Base-by-base conservation (phyloP, 2,329 filamentous ascomycete genomes). In the Hortaea werneckii region DNA sequence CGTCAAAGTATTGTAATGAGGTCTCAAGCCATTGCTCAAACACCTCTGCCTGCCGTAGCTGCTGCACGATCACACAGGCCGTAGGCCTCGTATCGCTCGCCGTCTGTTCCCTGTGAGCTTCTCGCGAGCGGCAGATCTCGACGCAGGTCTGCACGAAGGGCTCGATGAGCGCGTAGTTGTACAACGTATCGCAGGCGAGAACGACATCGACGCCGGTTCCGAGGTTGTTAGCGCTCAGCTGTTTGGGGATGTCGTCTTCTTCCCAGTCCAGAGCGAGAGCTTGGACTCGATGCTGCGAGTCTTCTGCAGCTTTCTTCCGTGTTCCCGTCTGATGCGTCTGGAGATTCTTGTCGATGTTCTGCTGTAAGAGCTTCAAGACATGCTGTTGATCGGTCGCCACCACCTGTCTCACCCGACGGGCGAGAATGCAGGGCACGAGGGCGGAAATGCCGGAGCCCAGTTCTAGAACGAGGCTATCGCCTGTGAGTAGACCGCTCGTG, bases 141-240 rank as follows among this genome's bases (percentile, higher is more conserved):
- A 73, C 78, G 62, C 86, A 94, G 0, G 87, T 85, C 56, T 82
- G 77, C 7, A 57, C 85, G 41, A 96, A 78, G 0, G 89, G 87
- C 38, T 77, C 70, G 26, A 96, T 78, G 3, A 96, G 76, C 2
- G 84, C 78, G 54, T 95, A 86, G 66, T 96, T 98, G 71, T 94
- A 98, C 55, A 98, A 83, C 65, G 89, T 95, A 65, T 98, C 92
- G 60, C 87, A 94, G 4, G 88, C 87, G 32, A 96, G 63, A 8
- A 96, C 71, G 10, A 80, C 67, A 58, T 63, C 7, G 61, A 52
- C 26, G 68, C 75, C 60, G 8, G 44, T 28, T 5, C 42, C 9
- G 12, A 62, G 49, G n/a, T 49, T 55, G 7, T 82, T 73, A 40
- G 73, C 65, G 50, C 79, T 75, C 0, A 74, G 71, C 6, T 71